These are phyloP conservation scores for Calocera viscosa DNA, from an alignment of 768 basidiomycete genomes.

Conservation along the genomic window DNA sequence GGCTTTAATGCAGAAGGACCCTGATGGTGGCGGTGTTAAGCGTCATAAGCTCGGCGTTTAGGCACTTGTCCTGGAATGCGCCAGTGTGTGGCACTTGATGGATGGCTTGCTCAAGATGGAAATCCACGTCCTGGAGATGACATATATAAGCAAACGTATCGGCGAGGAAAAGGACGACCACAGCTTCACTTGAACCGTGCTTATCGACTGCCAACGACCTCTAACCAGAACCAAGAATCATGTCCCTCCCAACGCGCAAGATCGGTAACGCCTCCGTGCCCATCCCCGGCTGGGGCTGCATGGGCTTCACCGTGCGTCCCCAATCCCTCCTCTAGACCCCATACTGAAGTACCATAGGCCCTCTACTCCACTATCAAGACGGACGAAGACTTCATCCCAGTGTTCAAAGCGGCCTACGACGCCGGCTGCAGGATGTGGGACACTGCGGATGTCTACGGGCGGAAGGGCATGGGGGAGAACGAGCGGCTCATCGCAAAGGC, in stretches of 20 bases:
- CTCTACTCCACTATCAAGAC: background rate
- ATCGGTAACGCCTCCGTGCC: background rate
- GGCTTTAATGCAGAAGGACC: too few relatives aligned
- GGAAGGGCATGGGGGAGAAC: background rate
- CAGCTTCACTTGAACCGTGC: too few relatives aligned
- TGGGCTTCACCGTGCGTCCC: background rate
- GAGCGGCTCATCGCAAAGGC: background rate
- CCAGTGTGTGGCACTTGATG: too few relatives aligned
- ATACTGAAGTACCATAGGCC: background rate
- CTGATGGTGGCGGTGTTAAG: too few relatives aligned
- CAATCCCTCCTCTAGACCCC: background rate
- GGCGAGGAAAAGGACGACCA: too few relatives aligned
- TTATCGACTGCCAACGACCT: background rate
- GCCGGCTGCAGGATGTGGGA: background rate
- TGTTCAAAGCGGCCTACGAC: slow-evolving; percentile 4
- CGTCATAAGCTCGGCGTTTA: too few relatives aligned
- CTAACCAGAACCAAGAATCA: background rate
- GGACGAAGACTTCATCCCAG: background rate
- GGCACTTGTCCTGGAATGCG: too few relatives aligned
- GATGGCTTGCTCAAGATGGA: too few relatives aligned
- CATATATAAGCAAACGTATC: too few relatives aligned
- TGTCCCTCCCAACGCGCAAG: slow-evolving; percentile 4
- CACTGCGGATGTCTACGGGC: background rate
- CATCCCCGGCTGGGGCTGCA: background rate
- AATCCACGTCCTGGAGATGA: too few relatives aligned